phyloP scores from a whole-genome alignment of 2,329 filamentous ascomycete genomes.

The Colletotrichum sp. region DNA sequence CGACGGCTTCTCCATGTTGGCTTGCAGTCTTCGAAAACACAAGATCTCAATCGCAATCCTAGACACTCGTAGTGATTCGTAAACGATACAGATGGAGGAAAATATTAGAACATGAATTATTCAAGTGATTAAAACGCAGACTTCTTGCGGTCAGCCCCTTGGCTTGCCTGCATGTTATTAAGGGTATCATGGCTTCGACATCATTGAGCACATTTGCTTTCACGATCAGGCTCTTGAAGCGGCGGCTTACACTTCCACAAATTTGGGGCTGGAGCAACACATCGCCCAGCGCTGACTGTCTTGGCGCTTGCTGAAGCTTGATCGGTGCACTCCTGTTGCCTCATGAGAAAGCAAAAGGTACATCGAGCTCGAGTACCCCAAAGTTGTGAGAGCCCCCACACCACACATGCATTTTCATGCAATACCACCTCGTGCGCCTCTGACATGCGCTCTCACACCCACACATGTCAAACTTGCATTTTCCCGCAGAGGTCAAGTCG shows the following conservation, averaged over 20 bases:
- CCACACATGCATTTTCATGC: neutral
- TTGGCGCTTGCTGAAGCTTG: neutral
- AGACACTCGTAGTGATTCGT: neutral
- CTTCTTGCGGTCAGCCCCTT: neutral
- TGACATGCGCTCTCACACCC: neutral
- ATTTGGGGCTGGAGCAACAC: neutral
- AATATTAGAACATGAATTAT: neutral
- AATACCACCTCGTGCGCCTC: neutral
- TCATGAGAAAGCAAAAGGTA: neutral
- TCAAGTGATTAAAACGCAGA: rapidly evolving
- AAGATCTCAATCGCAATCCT: neutral
- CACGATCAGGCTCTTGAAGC: neutral
- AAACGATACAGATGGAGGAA: neutral
- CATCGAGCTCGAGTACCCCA: neutral
- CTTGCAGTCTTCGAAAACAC: neutral
- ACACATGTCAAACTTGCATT: neutral
- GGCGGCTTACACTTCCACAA: neutral
- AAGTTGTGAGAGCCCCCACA: neutral
- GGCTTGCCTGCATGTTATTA: neutral
- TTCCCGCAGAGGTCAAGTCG: neutral
- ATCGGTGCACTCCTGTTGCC: neutral
- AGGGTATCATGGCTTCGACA: neutral
- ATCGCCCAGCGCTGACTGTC: neutral
- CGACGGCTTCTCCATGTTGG: neutral
- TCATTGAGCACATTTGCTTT: neutral